Conservation (phyloP, 2,329 filamentous ascomycete species). For the Plectosphaerella cucumerina region DNA sequence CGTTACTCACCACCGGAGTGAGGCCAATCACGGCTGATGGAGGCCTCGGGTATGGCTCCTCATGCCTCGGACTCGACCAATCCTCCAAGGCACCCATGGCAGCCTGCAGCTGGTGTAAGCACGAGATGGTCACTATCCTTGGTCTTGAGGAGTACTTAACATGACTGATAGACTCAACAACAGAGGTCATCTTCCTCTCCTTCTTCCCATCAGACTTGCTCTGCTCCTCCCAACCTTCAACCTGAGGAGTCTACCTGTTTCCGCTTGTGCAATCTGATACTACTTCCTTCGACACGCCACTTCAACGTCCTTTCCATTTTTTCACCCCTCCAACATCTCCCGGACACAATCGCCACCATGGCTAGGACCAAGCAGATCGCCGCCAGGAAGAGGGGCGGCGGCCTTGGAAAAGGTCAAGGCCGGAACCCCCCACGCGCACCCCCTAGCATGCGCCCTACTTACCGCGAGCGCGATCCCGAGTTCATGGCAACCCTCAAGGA, state of each 20-base stretch:
- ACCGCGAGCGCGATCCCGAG: conserved; percentile 21
- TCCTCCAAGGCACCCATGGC: background rate
- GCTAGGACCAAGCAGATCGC: background rate
- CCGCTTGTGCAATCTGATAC: background rate
- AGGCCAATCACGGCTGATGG: background rate
- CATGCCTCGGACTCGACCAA: background rate
- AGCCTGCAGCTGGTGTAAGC: background rate
- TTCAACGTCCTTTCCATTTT: background rate
- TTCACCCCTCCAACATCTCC: background rate
- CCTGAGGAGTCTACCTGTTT: no score
- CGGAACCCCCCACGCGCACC: background rate
- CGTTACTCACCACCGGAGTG: background rate
- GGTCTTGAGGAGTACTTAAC: background rate
- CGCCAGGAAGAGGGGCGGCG: background rate
- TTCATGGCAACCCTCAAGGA: conserved; percentile 27
- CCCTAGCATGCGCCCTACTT: background rate
- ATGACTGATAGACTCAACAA: background rate
- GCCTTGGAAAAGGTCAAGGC: background rate
- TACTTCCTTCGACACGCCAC: background rate
- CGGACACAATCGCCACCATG: background rate
- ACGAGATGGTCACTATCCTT: background rate
- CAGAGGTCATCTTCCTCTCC: background rate
- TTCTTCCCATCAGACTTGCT: background rate
- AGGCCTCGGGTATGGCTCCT: background rate
- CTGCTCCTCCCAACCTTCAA: background rate